Evolutionary conservation across 2,329 filamentous ascomycete species (phyloP).

Genomic region (Colletotrichum musae): DNA sequence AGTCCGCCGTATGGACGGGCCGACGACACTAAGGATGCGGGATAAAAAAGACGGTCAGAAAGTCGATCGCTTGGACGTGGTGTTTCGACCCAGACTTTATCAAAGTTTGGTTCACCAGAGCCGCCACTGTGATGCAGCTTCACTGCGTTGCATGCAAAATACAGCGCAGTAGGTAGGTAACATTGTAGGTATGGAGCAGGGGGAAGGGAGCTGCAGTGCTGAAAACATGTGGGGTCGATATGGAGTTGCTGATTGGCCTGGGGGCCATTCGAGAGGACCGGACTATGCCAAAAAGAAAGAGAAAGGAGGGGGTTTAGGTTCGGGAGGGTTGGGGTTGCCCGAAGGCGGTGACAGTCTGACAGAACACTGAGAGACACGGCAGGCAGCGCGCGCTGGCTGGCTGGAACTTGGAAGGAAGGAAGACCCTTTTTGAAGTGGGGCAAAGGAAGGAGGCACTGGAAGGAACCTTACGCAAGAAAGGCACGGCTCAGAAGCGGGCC

Average conservation of each 20-base stretch:
- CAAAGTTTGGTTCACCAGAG: slow-evolving; percentile 19
- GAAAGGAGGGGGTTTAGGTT: not conserved
- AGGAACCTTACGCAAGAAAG: not conserved
- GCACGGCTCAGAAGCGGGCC: slow-evolving; percentile 32
- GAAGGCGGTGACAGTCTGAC: slow-evolving; percentile 13
- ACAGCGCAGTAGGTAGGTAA: too few species aligned
- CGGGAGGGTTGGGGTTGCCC: slow-evolving; percentile 16
- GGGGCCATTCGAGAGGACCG: not conserved
- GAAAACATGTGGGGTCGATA: slow-evolving; percentile 7
- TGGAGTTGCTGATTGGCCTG: slow-evolving; percentile 7
- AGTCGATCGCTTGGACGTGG: slow-evolving; percentile 8
- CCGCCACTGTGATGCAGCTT: slow-evolving; percentile 7
- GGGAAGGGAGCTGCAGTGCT: not conserved
- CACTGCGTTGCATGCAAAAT: not conserved
- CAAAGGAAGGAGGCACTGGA: not conserved
- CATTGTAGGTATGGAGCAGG: not conserved
- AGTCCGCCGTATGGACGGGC: slow-evolving; percentile 1
- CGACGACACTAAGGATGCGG: slow-evolving; percentile 2
- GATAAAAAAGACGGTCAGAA: slow-evolving; percentile 31
- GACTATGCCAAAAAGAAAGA: not conserved
- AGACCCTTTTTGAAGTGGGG: not conserved
- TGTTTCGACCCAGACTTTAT: slow-evolving; percentile 31
- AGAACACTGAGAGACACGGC: not conserved
- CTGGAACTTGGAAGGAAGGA: not conserved
- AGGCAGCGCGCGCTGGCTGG: not conserved